A percentile compares a stretch with the other conserved stretches of the same genome.
These are phyloP conservation scores for Rhodomyrtus psidioides DNA, from an alignment of 441 rosid genomes.

Conservation along the genomic window DNA sequence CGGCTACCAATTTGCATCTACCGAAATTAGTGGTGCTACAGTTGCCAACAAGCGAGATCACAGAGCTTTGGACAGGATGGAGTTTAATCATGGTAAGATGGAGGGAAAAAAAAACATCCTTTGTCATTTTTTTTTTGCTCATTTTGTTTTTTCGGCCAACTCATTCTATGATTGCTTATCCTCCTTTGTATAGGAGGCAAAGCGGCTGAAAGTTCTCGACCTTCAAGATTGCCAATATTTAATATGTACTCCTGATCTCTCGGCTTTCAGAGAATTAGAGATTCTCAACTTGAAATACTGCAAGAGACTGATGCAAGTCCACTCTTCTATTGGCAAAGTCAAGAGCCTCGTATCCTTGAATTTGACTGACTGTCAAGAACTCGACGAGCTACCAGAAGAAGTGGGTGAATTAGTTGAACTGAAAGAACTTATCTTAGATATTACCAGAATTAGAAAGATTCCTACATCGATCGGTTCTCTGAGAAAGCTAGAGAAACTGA, in stretches of 20 bases:
- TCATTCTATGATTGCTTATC: no score
- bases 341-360: background rate
- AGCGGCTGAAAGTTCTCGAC: background rate
- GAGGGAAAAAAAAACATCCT: background rate
- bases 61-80: background rate
- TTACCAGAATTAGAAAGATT: background rate
- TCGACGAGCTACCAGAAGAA: background rate
- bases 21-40: background rate
- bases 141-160: no score
- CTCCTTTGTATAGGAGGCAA: background rate
- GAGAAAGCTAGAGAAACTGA: background rate
- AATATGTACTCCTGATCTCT: background rate
- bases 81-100: background rate
- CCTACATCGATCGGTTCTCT: background rate
- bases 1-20: background rate
- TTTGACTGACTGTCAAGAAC: rapidly evolving
- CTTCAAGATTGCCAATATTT: background rate
- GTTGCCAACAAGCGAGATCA: background rate
- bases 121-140: background rate
- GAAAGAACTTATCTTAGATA: no score
- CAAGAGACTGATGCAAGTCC: background rate
- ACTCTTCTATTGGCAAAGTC: background rate
- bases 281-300: background rate
- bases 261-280: background rate
- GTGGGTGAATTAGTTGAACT: background rate